phyloP scores from a whole-genome alignment of 2,329 filamentous ascomycete genomes.

The Colletotrichum limetticola region DNA sequence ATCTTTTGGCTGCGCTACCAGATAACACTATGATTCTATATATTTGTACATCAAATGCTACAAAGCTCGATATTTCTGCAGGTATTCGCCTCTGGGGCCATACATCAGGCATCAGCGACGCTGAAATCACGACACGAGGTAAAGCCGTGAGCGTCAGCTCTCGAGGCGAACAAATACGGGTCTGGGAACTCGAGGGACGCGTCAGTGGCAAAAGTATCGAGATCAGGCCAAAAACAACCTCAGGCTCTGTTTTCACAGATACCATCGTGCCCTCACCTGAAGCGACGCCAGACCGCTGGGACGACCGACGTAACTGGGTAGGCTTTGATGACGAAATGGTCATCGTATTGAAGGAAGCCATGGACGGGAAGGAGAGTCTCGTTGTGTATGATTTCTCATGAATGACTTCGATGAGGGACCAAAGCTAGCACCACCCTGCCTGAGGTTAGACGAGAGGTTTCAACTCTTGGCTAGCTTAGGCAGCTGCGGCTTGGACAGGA shows the following conservation, averaged over 20 bases:
- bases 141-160: constrained; percentile 91
- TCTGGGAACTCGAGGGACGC: constrained; percentile 90
- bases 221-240: constrained; percentile 53
- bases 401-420: constrained; percentile 20
- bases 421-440: neutral
- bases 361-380: constrained; percentile 75
- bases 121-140: constrained; percentile 84
- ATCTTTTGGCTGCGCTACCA: constrained; percentile 83
- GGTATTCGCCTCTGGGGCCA: constrained; percentile 89
- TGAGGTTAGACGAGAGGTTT: neutral
- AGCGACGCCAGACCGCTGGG: constrained; percentile 44
- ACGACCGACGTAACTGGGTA: constrained; percentile 72
- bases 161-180: constrained; percentile 80
- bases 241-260: constrained; percentile 14
- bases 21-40: constrained; percentile 91
- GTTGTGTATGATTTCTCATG: constrained; percentile 90
- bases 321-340: constrained; percentile 94
- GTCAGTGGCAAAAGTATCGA: constrained; percentile 61
- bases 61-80: constrained; percentile 74
- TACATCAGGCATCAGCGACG: constrained; percentile 87
- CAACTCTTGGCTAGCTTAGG: neutral
- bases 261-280: neutral
- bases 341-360: constrained; percentile 81
- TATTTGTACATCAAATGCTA: constrained; percentile 78
- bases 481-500: neutral